Conservation (phyloP, 2,329 filamentous ascomycete genomes). For the Apiospora koreana region DNA sequence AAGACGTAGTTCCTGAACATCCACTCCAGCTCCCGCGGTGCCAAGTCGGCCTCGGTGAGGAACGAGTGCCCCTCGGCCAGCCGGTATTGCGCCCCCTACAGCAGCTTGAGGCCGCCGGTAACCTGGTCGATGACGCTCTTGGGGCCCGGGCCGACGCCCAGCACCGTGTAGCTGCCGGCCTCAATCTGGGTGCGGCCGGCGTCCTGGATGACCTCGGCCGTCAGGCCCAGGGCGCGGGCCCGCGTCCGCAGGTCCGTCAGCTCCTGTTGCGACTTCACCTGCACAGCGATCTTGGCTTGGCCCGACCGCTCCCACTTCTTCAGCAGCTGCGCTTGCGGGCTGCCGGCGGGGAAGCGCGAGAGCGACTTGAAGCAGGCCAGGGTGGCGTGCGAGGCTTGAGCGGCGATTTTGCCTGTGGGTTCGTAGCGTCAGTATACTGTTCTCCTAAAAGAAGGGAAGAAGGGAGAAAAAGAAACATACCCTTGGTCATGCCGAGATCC, state of each 20-base stretch:
- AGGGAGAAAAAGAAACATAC: constrained; percentile 46
- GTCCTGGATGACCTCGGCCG: constrained; percentile 88
- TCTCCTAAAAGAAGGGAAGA: neutral
- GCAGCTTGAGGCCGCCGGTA: constrained; percentile 33
- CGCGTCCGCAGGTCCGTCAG: constrained; percentile 72
- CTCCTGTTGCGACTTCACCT: constrained; percentile 85
- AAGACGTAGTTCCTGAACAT: too few relatives aligned
- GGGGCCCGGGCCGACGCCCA: constrained; percentile 81
- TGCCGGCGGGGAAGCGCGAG: constrained; percentile 51
- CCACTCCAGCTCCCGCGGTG: too few relatives aligned
- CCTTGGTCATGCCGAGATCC: constrained; percentile 96
- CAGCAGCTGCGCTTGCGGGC: constrained; percentile 64
- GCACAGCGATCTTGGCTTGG: constrained; percentile 91
- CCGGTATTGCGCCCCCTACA: too few relatives aligned
- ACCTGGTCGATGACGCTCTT: constrained; percentile 85
- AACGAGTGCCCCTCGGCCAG: too few relatives aligned
- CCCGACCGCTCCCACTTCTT: constrained; percentile 82
- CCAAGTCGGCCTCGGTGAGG: too few relatives aligned
- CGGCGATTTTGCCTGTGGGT: constrained; percentile 89
- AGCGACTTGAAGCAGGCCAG: constrained; percentile 95
- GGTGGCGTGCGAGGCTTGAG: constrained; percentile 93
- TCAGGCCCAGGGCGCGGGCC: constrained; percentile 81
- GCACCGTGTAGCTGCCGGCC: constrained; percentile 85
- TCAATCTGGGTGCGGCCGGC: constrained; percentile 98
- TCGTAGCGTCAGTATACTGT: constrained; percentile 11